phyloP scores from a whole-genome alignment of 345 rosid genomes.

The Brassica incana region DNA sequence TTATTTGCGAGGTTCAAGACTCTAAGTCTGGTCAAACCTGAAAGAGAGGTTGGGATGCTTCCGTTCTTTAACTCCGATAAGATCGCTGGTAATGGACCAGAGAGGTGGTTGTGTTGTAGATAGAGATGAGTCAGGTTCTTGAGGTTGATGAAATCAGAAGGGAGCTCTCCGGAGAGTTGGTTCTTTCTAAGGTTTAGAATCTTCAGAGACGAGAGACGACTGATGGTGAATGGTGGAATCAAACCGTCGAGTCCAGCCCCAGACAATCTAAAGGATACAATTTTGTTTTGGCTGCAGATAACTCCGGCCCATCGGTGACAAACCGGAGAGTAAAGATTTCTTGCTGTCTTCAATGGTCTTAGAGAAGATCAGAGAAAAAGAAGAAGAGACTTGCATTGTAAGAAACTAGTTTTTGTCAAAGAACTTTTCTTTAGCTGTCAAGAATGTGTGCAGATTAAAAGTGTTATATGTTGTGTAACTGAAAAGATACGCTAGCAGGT shows the following conservation, averaged over 20 bases:
- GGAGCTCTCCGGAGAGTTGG: slow-evolving; percentile 60
- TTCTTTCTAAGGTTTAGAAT: slow-evolving; percentile 82
- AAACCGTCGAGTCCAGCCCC: slow-evolving; percentile 75
- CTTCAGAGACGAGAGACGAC: slow-evolving; percentile 72
- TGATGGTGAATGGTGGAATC: slow-evolving; percentile 68
- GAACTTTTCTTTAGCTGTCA: neutral
- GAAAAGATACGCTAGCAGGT: slow-evolving; percentile 25
- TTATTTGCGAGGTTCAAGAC: slow-evolving; percentile 80
- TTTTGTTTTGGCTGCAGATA: slow-evolving; percentile 54
- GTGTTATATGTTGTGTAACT: neutral
- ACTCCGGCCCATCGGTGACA: slow-evolving; percentile 79
- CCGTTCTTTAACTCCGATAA: slow-evolving; percentile 68
- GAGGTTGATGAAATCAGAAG: slow-evolving; percentile 63
- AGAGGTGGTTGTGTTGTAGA: slow-evolving; percentile 69
- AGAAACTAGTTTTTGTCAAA: neutral
- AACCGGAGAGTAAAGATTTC: slow-evolving; percentile 31
- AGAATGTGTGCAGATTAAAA: neutral
- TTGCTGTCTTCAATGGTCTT: too few relatives aligned
- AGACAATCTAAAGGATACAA: slow-evolving; percentile 73
- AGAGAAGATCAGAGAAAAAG: too few relatives aligned
- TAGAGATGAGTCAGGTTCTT: slow-evolving; percentile 71
- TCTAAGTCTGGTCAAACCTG: slow-evolving; percentile 60
- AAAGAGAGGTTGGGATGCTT: slow-evolving; percentile 59
- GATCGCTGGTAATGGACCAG: slow-evolving; percentile 61
- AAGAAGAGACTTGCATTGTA: too few relatives aligned